Evolutionary conservation across 352 stramenopile species (phyloP).

Genomic region (Hyphochytrium catenoides): DNA sequence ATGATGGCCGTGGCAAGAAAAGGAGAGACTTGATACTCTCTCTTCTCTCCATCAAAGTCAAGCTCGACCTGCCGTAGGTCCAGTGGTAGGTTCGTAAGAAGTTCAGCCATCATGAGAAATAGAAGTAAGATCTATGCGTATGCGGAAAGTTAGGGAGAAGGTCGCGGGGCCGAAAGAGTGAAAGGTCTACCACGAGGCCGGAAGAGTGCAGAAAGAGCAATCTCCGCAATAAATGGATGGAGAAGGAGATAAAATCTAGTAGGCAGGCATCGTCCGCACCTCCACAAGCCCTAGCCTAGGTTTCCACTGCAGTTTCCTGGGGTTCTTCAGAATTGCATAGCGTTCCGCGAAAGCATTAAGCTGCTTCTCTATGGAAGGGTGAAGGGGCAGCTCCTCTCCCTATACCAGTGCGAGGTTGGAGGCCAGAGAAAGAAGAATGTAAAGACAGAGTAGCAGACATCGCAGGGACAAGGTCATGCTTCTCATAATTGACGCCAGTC

Average conservation of each 20-base stretch:
- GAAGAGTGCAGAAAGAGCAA: background rate
- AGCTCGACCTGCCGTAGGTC: conserved; percentile 55
- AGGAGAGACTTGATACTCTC: conserved; percentile 66
- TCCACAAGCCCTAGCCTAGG: conserved; percentile 71
- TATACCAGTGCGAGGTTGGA: no score
- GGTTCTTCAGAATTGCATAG: conserved; percentile 81
- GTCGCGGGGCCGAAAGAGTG: no score
- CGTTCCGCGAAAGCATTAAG: conserved; percentile 65
- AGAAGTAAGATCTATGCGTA: no score
- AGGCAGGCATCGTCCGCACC: conserved; percentile 13
- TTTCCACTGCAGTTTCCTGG: conserved; percentile 75
- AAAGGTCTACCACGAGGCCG: no score
- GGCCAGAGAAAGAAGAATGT: no score
- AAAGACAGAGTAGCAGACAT: no score
- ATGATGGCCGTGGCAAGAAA: conserved; percentile 80
- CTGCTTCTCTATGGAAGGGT: conserved; percentile 41
- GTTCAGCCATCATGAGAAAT: no score
- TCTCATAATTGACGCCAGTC: no score
- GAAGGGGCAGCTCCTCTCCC: conserved; percentile 66
- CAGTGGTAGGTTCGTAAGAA: no score
- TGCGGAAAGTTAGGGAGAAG: no score
- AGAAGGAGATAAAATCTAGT: background rate
- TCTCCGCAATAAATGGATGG: background rate
- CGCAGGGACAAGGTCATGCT: no score
- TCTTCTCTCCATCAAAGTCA: conserved; percentile 55